Evolutionary conservation across 2,329 filamentous ascomycete genomes (phyloP).

Genomic region (Diaporthe australafricana): DNA sequence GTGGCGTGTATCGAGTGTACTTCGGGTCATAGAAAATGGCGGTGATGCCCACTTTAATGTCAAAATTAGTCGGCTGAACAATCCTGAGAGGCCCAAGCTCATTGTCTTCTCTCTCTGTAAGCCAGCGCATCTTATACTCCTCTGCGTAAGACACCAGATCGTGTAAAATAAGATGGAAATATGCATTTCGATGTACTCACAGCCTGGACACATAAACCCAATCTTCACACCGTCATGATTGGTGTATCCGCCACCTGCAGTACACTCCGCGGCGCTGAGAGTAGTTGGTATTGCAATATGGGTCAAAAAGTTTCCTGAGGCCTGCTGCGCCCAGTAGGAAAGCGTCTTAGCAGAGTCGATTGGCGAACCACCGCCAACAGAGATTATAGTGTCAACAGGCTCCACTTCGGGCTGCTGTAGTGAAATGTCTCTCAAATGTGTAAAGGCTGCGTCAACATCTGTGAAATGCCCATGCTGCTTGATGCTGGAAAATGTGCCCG

Average conservation of each 20-base stretch:
- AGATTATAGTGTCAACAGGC: background rate
- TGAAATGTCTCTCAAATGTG: background rate
- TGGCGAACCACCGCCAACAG: conserved; percentile 1
- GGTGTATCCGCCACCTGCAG: background rate
- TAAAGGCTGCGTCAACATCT: background rate
- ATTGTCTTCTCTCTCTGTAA: background rate
- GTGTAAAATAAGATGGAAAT: background rate
- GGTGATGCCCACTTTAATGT: background rate
- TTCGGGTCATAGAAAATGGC: conserved; percentile 3
- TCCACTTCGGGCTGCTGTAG: background rate
- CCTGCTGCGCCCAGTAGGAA: conserved; percentile 11
- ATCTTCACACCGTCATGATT: background rate
- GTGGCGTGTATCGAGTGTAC: background rate
- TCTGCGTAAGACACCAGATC: background rate
- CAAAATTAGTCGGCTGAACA: background rate
- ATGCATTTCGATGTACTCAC: background rate
- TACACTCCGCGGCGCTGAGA: background rate
- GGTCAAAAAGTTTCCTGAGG: background rate
- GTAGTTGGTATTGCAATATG: conserved; percentile 11
- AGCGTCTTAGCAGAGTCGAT: conserved; percentile 1
- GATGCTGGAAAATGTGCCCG: background rate
- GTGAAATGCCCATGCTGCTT: conserved; percentile 9
- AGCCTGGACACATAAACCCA: conserved; percentile 3
- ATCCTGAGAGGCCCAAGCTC: too few relatives aligned
- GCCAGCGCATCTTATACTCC: background rate